Evolutionary conservation across 441 rosid genomes (phyloP), one percentile per base, ranked within the genome.

Genomic region (Cnidoscolus chayamansa): DNA sequence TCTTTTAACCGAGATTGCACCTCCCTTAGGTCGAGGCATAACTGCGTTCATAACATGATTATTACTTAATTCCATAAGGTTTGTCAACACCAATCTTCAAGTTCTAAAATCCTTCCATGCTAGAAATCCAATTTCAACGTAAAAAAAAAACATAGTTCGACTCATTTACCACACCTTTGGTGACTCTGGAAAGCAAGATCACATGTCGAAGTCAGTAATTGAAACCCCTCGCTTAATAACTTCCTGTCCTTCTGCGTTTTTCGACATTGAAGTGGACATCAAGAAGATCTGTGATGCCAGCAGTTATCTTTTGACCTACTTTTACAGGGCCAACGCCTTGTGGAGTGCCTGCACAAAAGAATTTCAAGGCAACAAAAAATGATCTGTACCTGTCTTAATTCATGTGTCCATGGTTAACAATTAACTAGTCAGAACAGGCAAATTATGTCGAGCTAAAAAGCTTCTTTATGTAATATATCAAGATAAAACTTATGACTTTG

Each of bases 271-370:
- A 92, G 48, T 87, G 81, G 65, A 90, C 83, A 64, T 92, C 92
- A 2, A 88, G 49, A 56, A 92, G 81, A 77, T 91, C 96, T 0
- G 98, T 88, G 80, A 94, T 89, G 32, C 98, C 98, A 0, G 96
- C 93, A 7, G 94, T 90, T 75, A 94, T 85, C 76, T 83, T 87
- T 79, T 92, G 94, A 8, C 97, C 98, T 19, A 79, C 84, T 81
- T 88, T 90, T n/a, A 89, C 97, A 4, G 98, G 96, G 77, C 97
- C 97, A 75, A 88, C 94, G 62, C 98, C 97, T 77, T 83, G 79
- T 47, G 96, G 98, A 73, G 98, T 92, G 68, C 97, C 98, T 94
- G 82, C 81, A 74, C 45, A 74, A 71, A 59, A 51, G 63, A 10
- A 63, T 45, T 12, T 56, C 47, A 67, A 72, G 40, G 45, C 49